These are phyloP conservation scores for Darksidea phi DNA, from an alignment of 495 filamentous ascomycete genomes.

Conservation along the genomic window DNA sequence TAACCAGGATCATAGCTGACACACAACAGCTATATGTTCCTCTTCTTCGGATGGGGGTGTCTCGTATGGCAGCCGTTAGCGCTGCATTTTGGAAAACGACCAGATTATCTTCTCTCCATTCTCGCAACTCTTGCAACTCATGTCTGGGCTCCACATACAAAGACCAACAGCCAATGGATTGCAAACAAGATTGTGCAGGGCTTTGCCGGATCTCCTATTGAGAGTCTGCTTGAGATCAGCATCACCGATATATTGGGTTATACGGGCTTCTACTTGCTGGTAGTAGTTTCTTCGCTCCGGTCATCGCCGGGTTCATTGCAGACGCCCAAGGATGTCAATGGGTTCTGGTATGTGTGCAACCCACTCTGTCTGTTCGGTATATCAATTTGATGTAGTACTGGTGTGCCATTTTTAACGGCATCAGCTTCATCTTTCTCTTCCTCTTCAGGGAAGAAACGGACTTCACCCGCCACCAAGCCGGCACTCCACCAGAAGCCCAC, in stretches of 20 bases:
- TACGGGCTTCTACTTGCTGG: slow-evolving; percentile 64
- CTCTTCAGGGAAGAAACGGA: slow-evolving; percentile 73
- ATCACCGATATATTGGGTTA: slow-evolving; percentile 64
- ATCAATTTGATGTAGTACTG: slow-evolving; percentile 49
- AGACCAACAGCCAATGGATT: slow-evolving; percentile 61
- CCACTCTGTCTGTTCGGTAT: neutral
- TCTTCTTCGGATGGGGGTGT: slow-evolving; percentile 62
- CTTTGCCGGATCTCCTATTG: slow-evolving; percentile 66
- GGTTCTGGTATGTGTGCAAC: slow-evolving; percentile 48
- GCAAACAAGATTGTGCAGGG: slow-evolving; percentile 61
- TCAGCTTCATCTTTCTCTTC: slow-evolving; percentile 58
- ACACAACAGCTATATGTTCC: slow-evolving; percentile 43
- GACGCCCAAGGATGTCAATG: slow-evolving; percentile 62
- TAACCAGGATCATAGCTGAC: neutral
- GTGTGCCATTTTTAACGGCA: slow-evolving; percentile 60
- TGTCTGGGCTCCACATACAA: slow-evolving; percentile 50
- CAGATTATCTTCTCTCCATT: slow-evolving; percentile 59
- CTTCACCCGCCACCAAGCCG: slow-evolving; percentile 45
- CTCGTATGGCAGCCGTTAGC: slow-evolving; percentile 70
- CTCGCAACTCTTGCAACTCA: slow-evolving; percentile 53
- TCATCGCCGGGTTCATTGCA: slow-evolving; percentile 67
- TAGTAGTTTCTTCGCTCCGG: slow-evolving; percentile 63
- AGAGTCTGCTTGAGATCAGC: slow-evolving; percentile 60
- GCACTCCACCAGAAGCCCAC: slow-evolving; percentile 40
- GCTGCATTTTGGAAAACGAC: slow-evolving; percentile 65